These are phyloP conservation scores for Naganishia vishniacii DNA, from an alignment of 768 basidiomycete genomes.

Conservation along the genomic window DNA sequence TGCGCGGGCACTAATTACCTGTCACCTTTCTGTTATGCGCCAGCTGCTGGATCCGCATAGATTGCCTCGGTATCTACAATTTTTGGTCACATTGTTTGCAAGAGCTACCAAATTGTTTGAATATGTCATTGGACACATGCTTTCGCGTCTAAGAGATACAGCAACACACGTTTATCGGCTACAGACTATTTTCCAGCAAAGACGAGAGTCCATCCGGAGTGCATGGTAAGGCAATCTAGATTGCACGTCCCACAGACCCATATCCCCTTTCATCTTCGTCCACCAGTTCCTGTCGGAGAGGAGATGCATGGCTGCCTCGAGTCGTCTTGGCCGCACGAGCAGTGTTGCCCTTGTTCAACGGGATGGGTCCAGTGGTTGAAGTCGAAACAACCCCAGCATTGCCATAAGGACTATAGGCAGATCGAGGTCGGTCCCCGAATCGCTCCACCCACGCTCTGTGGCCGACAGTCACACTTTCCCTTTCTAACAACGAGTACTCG, in stretches of 20 bases:
- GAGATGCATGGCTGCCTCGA: conserved; percentile 2
- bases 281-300: conserved; percentile 9
- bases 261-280: not conserved
- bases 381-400: not conserved
- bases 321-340: not conserved
- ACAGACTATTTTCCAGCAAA: not conserved
- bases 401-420: not conserved
- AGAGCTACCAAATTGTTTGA: too few relatives aligned
- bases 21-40: not conserved
- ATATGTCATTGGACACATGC: not conserved
- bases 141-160: conserved; percentile 19
- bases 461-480: conserved; percentile 24
- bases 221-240: not conserved
- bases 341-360: conserved; percentile 5
- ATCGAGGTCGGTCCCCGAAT: conserved; percentile 22
- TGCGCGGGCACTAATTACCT: not conserved
- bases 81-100: not conserved
- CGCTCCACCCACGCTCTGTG: conserved; percentile 25
- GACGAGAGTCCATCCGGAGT: not conserved
- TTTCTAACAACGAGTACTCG: conserved; percentile 25
- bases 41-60: conserved; percentile 2
- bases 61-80: not conserved
- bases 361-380: conserved; percentile 5
- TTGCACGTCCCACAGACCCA: not conserved
- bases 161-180: not conserved